A percentile compares a stretch with the other conserved stretches of the same genome.
These are phyloP conservation scores for Cyclanthera cordifolia DNA, from an alignment of 306 rosid genomes.

Conservation along the genomic window DNA sequence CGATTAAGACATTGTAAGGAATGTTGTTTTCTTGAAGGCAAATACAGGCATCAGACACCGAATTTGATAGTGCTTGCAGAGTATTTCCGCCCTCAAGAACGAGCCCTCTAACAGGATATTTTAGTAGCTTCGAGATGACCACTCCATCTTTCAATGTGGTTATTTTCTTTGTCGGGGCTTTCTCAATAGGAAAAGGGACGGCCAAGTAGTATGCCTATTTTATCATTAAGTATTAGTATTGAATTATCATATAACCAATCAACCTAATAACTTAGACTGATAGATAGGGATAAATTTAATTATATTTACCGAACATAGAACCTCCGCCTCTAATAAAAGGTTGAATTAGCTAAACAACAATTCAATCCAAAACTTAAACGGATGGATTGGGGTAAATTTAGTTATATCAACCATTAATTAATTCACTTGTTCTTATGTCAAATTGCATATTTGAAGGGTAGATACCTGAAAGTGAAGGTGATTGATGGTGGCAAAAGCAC, in stretches of 20 bases:
- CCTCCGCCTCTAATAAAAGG: too few species aligned
- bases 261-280: too few species aligned
- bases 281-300: too few species aligned
- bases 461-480: slow-evolving; percentile 95
- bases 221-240: not conserved
- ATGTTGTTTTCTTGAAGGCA: slow-evolving; percentile 74
- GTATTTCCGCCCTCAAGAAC: slow-evolving; percentile 67
- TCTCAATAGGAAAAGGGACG: slow-evolving; percentile 75
- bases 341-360: too few species aligned
- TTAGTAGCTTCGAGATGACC: slow-evolving; percentile 44
- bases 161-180: slow-evolving; percentile 69
- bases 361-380: too few species aligned
- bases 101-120: slow-evolving; percentile 84
- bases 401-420: too few species aligned
- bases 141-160: slow-evolving; percentile 37
- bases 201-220: slow-evolving; percentile 81
- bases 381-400: too few species aligned
- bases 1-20: slow-evolving; percentile 73
- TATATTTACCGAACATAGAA: too few species aligned
- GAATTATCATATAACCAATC: too few species aligned
- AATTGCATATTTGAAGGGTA: not conserved
- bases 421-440: not conserved
- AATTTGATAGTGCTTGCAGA: slow-evolving; percentile 43
- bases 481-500: slow-evolving; percentile 92
- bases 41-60: slow-evolving; percentile 72